These are phyloP conservation scores for Cubamyces lactineus DNA, from an alignment of 768 basidiomycete species.

Conservation along the genomic window DNA sequence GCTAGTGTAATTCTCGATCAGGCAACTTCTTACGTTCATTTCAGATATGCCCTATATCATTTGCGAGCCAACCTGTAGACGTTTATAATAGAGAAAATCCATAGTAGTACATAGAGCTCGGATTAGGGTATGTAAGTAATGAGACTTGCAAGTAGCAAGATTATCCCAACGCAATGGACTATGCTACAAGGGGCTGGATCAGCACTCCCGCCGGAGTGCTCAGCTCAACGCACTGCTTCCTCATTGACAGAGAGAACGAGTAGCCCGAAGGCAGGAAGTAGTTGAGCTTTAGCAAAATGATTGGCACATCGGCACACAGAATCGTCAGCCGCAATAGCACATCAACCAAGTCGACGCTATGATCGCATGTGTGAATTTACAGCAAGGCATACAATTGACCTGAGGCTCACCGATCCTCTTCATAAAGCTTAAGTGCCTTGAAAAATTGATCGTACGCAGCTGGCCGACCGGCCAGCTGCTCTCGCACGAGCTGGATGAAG, in stretches of 20 bases:
- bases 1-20: not conserved
- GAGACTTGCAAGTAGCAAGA: not conserved
- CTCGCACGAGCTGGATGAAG: conserved; percentile 2
- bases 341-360: conserved; percentile 9
- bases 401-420: conserved; percentile 2
- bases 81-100: no score
- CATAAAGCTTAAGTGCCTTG: conserved; percentile 11
- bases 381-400: no score
- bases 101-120: no score
- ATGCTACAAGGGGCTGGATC: not conserved
- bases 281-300: conserved; percentile 1
- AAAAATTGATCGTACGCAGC: conserved; percentile 10
- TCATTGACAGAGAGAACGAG: not conserved
- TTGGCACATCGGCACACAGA: not conserved
- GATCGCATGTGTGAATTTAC: not conserved
- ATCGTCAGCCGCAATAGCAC: conserved; percentile 8
- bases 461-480: not conserved
- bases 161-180: not conserved
- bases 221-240: not conserved
- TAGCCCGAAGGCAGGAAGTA: conserved; percentile 8
- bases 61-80: no score
- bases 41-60: no score
- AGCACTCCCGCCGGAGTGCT: not conserved
- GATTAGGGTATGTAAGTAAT: not conserved
- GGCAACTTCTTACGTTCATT: not conserved